Base-by-base conservation (phyloP, 2,329 filamentous ascomycete species). In the Pseudopithomyces chartarum region DNA sequence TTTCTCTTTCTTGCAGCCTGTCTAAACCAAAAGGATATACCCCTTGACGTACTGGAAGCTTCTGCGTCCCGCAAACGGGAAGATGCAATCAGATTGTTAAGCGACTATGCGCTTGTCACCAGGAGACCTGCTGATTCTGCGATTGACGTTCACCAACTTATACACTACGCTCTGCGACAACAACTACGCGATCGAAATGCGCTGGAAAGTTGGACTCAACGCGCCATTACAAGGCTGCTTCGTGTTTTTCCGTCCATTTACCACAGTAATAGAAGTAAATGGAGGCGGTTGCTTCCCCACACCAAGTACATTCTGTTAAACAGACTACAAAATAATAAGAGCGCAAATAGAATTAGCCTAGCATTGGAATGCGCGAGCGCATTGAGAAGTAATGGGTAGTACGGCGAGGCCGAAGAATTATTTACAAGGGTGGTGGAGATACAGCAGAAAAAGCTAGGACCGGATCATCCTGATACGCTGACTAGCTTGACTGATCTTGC, bases 1-100 rank as follows among this genome's bases (percentile, higher is more conserved):
- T 55, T 78, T 38, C 65, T 83, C 0, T 71, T 66, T 0, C 77
- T 79, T 48, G 70, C 79, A 15, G 75, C 75, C 1, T 76, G 65
- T 19, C 73, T 82, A 32, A 55, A 64, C 15, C 56, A 33, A 50
- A 67, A 65, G 44, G 60, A 64, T 36, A 62, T 67, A 8, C 52
- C 48, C 43, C 52, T 61, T 13, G 51, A 61, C 29, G 52, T 69
- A 57, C 54, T 67, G 17, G 51, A 58, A 29, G 39, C 57, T 55
- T 22, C 56, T 20, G 57, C 56, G 17, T 43, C 51, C 2, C 49
- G 23, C 13, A 48, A 52, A 42, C 52, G 53, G 32, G 57, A 58
- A 49, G 52, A 58, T 52, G 61, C 62, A 10, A 58, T 69, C 22
- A 57, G 36, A 51, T 39, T 51, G 6, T 36, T 66, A 26, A 54